phyloP scores from a whole-genome alignment of 2,329 filamentous ascomycete species.

The Botrytis fragariae region DNA sequence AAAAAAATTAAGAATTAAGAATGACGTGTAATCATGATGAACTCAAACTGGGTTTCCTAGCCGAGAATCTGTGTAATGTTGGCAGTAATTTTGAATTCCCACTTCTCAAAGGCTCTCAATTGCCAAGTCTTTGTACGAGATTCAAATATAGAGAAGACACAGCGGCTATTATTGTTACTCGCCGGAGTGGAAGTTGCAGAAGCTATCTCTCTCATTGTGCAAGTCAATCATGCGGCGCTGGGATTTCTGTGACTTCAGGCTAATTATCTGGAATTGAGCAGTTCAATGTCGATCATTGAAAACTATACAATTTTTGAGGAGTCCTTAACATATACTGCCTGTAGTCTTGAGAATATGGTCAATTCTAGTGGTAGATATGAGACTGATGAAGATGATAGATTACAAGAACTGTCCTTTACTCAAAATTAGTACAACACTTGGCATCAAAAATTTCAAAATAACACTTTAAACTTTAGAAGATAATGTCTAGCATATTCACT shows the following conservation, averaged over 20 bases:
- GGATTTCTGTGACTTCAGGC: not conserved
- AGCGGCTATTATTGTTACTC: not conserved
- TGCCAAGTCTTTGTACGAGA: not conserved
- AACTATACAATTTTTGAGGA: rapidly evolving
- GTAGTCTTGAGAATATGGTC: not conserved
- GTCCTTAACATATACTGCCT: not conserved
- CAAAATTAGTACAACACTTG: not conserved
- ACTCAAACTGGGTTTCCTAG: not conserved
- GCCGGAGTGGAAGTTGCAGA: not conserved
- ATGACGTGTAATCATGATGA: not conserved
- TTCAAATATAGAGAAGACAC: not conserved
- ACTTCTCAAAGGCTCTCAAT: not conserved
- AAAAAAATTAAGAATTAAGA: too few species aligned
- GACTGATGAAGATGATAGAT: not conserved
- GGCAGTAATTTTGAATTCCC: not conserved
- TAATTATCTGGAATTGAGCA: not conserved
- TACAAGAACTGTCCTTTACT: not conserved
- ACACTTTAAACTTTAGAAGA: not conserved
- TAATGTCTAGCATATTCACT: not conserved
- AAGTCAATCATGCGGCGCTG: not conserved
- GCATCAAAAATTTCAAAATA: not conserved
- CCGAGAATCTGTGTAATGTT: not conserved
- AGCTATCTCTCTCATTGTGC: not conserved
- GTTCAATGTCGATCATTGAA: not conserved
- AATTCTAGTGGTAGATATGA: not conserved